phyloP scores from a whole-genome alignment of 2,329 filamentous ascomycete species.

The Paecilomyces sp. region DNA sequence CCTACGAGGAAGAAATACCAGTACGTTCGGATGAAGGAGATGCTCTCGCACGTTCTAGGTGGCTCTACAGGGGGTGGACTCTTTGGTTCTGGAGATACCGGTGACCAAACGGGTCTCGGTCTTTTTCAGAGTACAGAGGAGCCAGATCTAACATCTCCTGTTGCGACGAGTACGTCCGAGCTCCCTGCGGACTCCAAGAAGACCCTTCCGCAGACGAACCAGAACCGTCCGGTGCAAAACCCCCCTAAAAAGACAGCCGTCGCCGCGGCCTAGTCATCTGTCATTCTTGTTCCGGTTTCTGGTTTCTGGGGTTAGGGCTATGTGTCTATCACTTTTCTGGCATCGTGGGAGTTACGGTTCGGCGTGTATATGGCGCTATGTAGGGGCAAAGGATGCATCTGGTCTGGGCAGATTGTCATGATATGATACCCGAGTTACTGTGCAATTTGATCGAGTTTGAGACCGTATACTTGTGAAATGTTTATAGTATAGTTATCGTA shows the following conservation, averaged over 20 bases:
- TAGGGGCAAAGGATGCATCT: not conserved
- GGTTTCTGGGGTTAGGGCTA: not conserved
- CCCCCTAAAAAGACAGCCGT: slow-evolving; percentile 16
- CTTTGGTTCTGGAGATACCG: slow-evolving; percentile 32
- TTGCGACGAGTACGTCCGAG: slow-evolving; percentile 16
- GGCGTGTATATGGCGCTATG: not conserved
- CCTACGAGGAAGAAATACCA: slow-evolving; percentile 49
- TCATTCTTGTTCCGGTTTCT: slow-evolving; percentile 1
- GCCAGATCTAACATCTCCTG: slow-evolving; percentile 15
- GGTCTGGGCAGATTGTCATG: slow-evolving; percentile 15
- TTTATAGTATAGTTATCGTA: too few relatives aligned
- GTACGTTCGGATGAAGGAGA: slow-evolving; percentile 57
- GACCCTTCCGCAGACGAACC: slow-evolving; percentile 5
- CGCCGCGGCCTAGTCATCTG: slow-evolving; percentile 6
- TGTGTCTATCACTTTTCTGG: not conserved
- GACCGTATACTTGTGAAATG: not conserved
- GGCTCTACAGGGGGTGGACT: slow-evolving; percentile 40
- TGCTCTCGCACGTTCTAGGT: slow-evolving; percentile 53
- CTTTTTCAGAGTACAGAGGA: slow-evolving; percentile 26
- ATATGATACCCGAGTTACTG: slow-evolving; percentile 21
- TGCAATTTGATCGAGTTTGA: not conserved
- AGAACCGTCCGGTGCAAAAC: slow-evolving; percentile 3
- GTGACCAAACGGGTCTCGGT: slow-evolving; percentile 21
- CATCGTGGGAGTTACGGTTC: not conserved
- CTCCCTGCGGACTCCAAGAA: slow-evolving; percentile 14